Evolutionary conservation across 306 rosid species (phyloP).

Genomic region (Begonia fuchsioides): DNA sequence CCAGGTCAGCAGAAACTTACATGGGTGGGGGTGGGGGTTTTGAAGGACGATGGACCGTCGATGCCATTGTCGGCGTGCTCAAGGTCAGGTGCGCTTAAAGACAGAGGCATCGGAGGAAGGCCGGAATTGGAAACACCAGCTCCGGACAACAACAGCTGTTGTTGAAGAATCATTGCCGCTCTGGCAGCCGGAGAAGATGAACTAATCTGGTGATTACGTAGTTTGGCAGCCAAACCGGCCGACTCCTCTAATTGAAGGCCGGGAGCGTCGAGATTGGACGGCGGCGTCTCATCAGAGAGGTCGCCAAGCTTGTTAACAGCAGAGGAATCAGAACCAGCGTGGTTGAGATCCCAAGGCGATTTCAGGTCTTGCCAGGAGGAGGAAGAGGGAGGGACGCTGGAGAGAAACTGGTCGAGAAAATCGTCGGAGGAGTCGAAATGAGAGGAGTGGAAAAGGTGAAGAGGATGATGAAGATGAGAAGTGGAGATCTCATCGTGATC

Average conservation of each 20-base stretch:
- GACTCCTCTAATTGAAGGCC: conserved; percentile 39
- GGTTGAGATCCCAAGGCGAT: conserved; percentile 38
- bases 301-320: conserved; percentile 7
- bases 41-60: conserved; percentile 44
- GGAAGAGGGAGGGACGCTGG: conserved; percentile 27
- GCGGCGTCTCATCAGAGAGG: conserved; percentile 20
- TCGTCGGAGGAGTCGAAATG: conserved; percentile 56
- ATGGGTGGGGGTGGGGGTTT: conserved; percentile 34
- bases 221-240: conserved; percentile 44
- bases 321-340: conserved; percentile 9
- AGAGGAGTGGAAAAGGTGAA: conserved; percentile 14
- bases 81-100: conserved; percentile 25
- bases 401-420: conserved; percentile 82
- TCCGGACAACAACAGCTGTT: conserved; percentile 49
- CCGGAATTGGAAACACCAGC: conserved; percentile 17
- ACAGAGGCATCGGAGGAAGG: conserved; percentile 36
- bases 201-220: conserved; percentile 62
- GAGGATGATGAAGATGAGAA: conserved; percentile 19
- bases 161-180: conserved; percentile 64
- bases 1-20: conserved; percentile 22
- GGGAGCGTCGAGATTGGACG: conserved; percentile 15
- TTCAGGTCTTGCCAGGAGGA: conserved; percentile 49
- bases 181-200: conserved; percentile 20
- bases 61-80: conserved; percentile 50
- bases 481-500: conserved; percentile 7